Conservation (phyloP, 2,329 filamentous ascomycete species). For the Scedosporium aurantiacum region DNA sequence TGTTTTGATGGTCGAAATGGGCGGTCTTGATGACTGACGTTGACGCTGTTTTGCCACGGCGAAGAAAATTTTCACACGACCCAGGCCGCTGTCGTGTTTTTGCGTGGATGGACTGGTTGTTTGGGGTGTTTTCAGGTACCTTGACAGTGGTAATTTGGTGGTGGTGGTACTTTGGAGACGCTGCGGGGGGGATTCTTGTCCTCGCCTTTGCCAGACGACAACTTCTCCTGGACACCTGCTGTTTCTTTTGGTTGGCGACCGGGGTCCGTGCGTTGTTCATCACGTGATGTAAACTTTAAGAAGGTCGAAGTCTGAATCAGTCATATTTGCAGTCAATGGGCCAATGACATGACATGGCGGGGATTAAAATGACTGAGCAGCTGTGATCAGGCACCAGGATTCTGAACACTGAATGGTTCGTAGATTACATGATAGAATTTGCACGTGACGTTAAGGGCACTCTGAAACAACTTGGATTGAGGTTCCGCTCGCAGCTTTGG, state of each 20-base stretch:
- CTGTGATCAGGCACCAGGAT: not conserved
- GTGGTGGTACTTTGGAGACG: slow-evolving; percentile 3
- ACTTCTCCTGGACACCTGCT: slow-evolving; percentile 4
- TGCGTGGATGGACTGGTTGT: not conserved
- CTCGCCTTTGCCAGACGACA: slow-evolving; percentile 4
- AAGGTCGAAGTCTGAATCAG: not conserved
- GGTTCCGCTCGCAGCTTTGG: not conserved
- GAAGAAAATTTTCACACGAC: slow-evolving; percentile 6
- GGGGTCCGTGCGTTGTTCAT: not conserved
- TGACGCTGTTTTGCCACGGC: slow-evolving; percentile 6
- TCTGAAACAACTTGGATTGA: not conserved
- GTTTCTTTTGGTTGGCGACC: slow-evolving; percentile 3
- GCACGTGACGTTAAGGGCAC: not conserved
- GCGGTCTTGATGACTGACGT: slow-evolving; percentile 2
- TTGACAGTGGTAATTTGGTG: not conserved
- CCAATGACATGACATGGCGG: not conserved
- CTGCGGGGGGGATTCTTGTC: not conserved
- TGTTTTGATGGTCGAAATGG: slow-evolving; percentile 8
- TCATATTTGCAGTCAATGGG: not conserved
- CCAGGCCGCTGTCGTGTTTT: not conserved
- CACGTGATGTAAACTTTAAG: not conserved
- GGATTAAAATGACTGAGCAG: not conserved
- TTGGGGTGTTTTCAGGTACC: not conserved
- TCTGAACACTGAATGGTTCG: not conserved
- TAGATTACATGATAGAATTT: not conserved